Evolutionary conservation across 306 rosid species (phyloP).

Genomic region (Malus sieversii): DNA sequence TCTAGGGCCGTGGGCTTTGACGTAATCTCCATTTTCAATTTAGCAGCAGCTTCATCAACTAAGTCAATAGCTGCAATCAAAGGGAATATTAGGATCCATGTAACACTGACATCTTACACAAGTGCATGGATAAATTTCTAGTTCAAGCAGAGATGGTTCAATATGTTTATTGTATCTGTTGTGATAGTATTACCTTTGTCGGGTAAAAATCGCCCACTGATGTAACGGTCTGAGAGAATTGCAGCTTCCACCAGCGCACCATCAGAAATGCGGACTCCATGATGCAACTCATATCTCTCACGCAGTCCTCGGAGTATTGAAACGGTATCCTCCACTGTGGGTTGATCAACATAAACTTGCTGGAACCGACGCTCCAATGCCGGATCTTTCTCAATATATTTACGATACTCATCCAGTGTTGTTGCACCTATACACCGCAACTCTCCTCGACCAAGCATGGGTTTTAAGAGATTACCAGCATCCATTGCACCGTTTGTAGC

Average conservation of each 20-base stretch:
- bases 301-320: conserved; percentile 90
- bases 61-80: conserved; percentile 79
- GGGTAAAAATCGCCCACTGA: conserved; percentile 94
- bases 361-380: conserved; percentile 98
- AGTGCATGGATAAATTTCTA: background rate
- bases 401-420: conserved; percentile 87
- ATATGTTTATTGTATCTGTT: background rate
- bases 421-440: conserved; percentile 96
- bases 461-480: conserved; percentile 97
- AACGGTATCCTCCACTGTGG: conserved; percentile 77
- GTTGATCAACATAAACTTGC: conserved; percentile 97
- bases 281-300: conserved; percentile 97
- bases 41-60: conserved; percentile 99
- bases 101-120: background rate
- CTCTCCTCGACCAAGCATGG: conserved; percentile 99
- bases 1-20: conserved; percentile 94
- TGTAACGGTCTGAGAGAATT: conserved; percentile 91
- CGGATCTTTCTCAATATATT: conserved; percentile 96
- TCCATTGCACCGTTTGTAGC: conserved; percentile 99
- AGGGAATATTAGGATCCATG: conserved; percentile 14
- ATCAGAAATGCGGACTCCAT: conserved; percentile 97
- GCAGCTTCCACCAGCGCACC: conserved; percentile 98
- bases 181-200: conserved; percentile 65
- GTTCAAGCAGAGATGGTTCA: background rate
- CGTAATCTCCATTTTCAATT: conserved; percentile 96